These are phyloP conservation scores for Thraustotheca clavata DNA, from an alignment of 352 stramenopile genomes.

Conservation along the genomic window DNA sequence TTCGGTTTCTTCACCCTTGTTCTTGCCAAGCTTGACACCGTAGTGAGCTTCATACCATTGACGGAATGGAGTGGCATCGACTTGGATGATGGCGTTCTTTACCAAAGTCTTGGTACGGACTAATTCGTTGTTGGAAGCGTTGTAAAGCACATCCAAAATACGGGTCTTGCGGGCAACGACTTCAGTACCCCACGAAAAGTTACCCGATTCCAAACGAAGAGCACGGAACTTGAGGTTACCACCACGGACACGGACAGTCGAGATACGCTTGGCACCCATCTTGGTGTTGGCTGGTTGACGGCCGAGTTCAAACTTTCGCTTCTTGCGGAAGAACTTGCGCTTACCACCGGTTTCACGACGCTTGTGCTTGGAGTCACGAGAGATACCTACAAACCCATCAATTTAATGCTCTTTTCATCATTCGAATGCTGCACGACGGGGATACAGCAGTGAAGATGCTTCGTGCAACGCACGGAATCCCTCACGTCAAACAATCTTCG, in stretches of 20 bases:
- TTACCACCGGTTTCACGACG: slow-evolving; percentile 98
- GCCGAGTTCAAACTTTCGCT: slow-evolving; percentile 98
- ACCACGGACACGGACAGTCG: slow-evolving; percentile 92
- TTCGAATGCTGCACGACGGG: slow-evolving; percentile 85
- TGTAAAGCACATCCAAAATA: slow-evolving; percentile 99
- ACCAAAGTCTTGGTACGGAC: slow-evolving; percentile 99
- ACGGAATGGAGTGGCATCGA: slow-evolving; percentile 99
- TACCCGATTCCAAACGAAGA: slow-evolving; percentile 96
- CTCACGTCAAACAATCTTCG: slow-evolving; percentile 21
- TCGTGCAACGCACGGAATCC: slow-evolving; percentile 12
- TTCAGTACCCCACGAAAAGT: slow-evolving; percentile 99
- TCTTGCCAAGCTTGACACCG: slow-evolving; percentile 86
- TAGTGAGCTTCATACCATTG: slow-evolving; percentile 99
- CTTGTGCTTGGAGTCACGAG: slow-evolving; percentile 99
- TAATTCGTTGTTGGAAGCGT: slow-evolving; percentile 99
- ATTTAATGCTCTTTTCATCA: slow-evolving; percentile 16
- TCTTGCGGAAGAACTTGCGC: slow-evolving; percentile 97
- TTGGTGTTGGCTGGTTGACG: slow-evolving; percentile 98
- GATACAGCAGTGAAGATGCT: slow-evolving; percentile 81
- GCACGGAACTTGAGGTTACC: slow-evolving; percentile 99
- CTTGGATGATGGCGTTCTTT: slow-evolving; percentile 97
- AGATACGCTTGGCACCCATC: slow-evolving; percentile 95
- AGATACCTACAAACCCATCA: slow-evolving; percentile 90
- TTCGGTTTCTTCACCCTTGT: slow-evolving; percentile 70
- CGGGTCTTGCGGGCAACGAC: slow-evolving; percentile 96